Evolutionary conservation across 1,284 basidiomycete species (phyloP).

Genomic region (Ceratobasidium sp.): DNA sequence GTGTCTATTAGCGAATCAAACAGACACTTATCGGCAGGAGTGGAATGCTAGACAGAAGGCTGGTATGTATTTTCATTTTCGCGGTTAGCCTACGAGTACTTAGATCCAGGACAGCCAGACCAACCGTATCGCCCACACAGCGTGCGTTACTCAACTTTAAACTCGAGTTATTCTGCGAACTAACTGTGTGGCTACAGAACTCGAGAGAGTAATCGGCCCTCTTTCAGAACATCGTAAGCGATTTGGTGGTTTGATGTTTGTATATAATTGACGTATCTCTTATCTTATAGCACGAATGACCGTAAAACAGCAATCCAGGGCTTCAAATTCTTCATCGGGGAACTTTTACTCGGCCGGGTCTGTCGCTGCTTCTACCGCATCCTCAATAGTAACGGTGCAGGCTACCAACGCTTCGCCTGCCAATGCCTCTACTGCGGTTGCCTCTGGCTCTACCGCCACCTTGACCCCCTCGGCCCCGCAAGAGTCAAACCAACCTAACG

Average conservation of each 20-base stretch:
- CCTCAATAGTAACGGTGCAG: background rate
- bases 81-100: background rate
- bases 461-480: background rate
- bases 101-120: background rate
- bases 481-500: background rate
- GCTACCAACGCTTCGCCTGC: background rate
- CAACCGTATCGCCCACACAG: background rate
- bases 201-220: slow-evolving; percentile 7
- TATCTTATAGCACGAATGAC: background rate
- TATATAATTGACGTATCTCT: background rate
- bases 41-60: background rate
- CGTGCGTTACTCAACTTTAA: background rate
- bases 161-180: background rate
- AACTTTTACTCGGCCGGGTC: background rate
- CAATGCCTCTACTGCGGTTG: background rate
- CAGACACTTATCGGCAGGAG: background rate
- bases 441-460: slow-evolving; percentile 9
- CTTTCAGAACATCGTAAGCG: slow-evolving; percentile 6
- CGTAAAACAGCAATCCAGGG: background rate
- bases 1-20: slow-evolving; percentile 19
- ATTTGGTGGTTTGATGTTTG: background rate
- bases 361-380: background rate
- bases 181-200: background rate
- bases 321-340: background rate
- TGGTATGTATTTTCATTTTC: background rate